Base-by-base conservation (phyloP, 164 flowering plant species). In the Vitis rupestris region DNA sequence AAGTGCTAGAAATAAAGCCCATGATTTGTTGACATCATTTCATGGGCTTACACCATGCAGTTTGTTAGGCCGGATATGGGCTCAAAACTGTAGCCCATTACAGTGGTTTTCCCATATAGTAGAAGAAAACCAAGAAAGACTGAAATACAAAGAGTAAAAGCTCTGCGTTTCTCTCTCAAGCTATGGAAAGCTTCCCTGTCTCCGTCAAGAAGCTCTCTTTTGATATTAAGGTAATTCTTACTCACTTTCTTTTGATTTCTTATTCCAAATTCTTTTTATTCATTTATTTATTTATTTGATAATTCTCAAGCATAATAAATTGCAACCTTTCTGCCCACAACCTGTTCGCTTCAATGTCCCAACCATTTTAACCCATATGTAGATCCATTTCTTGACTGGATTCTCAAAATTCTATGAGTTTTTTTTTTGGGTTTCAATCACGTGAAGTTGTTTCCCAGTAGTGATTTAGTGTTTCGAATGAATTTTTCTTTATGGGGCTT, bases 191-290 rank as follows among this genome's bases (percentile, higher is more conserved):
- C 16, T 82, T 84, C 53, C 86, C 90, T 11, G 86, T 86, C 10
- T 66, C 79, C 27, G 70, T 75, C 68, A 87, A 78, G 71, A 66
- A 81, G 64, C 49, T 80, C 70, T 79, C 82, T 0, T 2, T 83
- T 51, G 83, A 79, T 31, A 80, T 87, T 69, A 79, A 87, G 84
- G 88, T 71, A 52, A 48, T 14, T 16, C 9, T 15, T 10, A 7
- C 17, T 68, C 55, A 10, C 12, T 11, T 37, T 56, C 12, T 54
- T 63, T 52, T 50, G 11, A 7, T 47, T 29, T 29, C 16, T 10
- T 57, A 14, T 9, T 48, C 5, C 9, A 3, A n/a, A 23, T 16
- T 23, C 53, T 30, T 9, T 59, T 2, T 52, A 11, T 75, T 65
- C 23, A 50, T 60, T 48, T 13, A 27, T 17, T 50, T 37, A 23